Evolutionary conservation across 2,329 filamentous ascomycete genomes (phyloP).

Genomic region (Epichloe bromicola): DNA sequence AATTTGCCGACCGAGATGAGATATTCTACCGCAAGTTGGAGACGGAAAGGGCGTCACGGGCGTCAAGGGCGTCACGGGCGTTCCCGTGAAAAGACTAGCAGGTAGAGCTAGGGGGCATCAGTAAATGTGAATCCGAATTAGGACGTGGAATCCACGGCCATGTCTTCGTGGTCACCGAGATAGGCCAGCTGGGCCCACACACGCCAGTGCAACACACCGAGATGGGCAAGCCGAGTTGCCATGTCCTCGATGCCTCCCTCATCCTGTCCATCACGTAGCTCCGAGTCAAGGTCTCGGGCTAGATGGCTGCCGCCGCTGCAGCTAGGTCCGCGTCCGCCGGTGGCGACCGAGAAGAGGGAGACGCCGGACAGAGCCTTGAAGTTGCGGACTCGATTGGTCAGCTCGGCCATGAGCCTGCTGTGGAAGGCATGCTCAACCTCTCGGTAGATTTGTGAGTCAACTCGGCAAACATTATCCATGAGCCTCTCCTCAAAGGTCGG

Average conservation of each 20-base stretch:
- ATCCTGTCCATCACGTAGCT: constrained; percentile 31
- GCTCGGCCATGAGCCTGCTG: constrained; percentile 32
- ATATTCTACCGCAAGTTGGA: too few species aligned
- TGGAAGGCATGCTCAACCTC: constrained; percentile 38
- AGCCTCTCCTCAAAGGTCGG: constrained; percentile 37
- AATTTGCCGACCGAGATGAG: too few species aligned
- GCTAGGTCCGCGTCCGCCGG: constrained; percentile 33
- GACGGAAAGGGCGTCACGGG: too few species aligned
- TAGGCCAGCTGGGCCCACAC: constrained; percentile 76
- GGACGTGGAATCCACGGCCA: constrained; percentile 16
- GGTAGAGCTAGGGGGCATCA: neutral
- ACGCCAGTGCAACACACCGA: constrained; percentile 78
- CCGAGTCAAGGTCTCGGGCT: constrained; percentile 20
- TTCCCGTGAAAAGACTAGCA: too few species aligned
- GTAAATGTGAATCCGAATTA: neutral
- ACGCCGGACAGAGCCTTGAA: constrained; percentile 40
- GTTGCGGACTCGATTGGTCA: constrained; percentile 37
- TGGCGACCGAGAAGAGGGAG: constrained; percentile 41
- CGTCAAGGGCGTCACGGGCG: too few species aligned
- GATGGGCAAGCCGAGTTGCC: constrained; percentile 66
- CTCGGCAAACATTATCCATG: constrained; percentile 28
- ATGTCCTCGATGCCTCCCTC: constrained; percentile 51
- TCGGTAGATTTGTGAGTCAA: constrained; percentile 30
- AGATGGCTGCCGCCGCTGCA: constrained; percentile 22
- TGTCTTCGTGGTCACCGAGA: constrained; percentile 25